A percentile compares a stretch with the other conserved stretches of the same genome.
phyloP scores from a whole-genome alignment of 192 early-diverging fungal genomes.

The Phycomyces blakesleeanus region DNA sequence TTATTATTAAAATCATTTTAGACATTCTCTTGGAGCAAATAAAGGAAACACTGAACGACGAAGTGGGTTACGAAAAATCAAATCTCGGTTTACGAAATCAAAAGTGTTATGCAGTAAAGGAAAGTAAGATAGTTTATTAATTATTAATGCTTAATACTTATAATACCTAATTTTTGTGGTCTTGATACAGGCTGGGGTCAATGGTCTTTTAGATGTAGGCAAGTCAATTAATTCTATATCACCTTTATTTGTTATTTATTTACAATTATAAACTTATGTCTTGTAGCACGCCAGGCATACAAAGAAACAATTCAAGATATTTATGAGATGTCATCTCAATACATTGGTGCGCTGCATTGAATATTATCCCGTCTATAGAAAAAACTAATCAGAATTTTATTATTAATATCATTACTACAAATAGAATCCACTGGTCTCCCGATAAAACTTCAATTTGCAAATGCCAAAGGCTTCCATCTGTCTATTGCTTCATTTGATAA shows the following conservation, averaged over 20 bases:
- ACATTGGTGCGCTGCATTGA: slow-evolving; percentile 36
- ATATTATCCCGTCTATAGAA: slow-evolving; percentile 5
- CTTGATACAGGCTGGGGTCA: slow-evolving; percentile 59
- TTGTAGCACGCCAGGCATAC: slow-evolving; percentile 68
- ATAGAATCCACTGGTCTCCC: slow-evolving; percentile 52
- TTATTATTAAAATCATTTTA: neutral
- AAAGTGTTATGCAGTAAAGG: slow-evolving; percentile 82
- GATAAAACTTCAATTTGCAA: slow-evolving; percentile 66
- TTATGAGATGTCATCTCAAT: slow-evolving; percentile 53
- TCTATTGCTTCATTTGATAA: slow-evolving; percentile 36
- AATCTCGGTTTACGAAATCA: slow-evolving; percentile 77
- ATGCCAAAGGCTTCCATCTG: slow-evolving; percentile 60
- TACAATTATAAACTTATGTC: neutral
- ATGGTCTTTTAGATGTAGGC: slow-evolving; percentile 83
- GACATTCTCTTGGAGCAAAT: slow-evolving; percentile 36
- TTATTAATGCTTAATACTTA: neutral
- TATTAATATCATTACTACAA: slow-evolving; percentile 1
- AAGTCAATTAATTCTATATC: slow-evolving; percentile 20
- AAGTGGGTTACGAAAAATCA: slow-evolving; percentile 64
- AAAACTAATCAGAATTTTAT: neutral
- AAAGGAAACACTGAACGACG: slow-evolving; percentile 66
- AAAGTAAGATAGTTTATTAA: slow-evolving; percentile 9
- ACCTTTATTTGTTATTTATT: neutral
- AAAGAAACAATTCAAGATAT: slow-evolving; percentile 72
- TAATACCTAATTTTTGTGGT: neutral